phyloP scores from a whole-genome alignment of 768 basidiomycete species.

The Sporobolomyces pararoseus region DNA sequence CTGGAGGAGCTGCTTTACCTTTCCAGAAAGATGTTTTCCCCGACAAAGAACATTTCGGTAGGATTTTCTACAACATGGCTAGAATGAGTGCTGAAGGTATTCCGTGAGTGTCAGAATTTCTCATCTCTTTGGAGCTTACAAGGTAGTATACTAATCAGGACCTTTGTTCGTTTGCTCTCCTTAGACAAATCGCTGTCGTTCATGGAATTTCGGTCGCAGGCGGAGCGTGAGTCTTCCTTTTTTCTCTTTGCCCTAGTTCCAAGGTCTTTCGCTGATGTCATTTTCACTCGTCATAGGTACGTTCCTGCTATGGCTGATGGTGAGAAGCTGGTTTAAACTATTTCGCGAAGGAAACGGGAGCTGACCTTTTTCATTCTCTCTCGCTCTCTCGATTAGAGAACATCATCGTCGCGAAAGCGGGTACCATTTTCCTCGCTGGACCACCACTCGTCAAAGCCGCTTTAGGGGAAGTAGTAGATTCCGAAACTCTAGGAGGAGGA shows the following conservation, averaged over 20 bases:
- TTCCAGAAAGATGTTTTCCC: conserved; percentile 80
- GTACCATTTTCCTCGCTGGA: conserved; percentile 88
- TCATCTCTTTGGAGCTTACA: background rate
- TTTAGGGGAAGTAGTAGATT: conserved; percentile 86
- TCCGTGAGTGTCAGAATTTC: conserved; percentile 4
- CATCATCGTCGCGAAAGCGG: conserved; percentile 83
- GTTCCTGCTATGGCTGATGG: conserved; percentile 97
- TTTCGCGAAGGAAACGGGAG: background rate
- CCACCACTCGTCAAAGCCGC: conserved; percentile 93
- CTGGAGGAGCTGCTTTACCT: conserved; percentile 86
- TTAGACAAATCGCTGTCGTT: conserved; percentile 74
- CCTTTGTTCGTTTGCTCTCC: background rate
- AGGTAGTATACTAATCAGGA: too few species aligned
- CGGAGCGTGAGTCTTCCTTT: conserved; percentile 36
- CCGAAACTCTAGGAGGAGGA: conserved; percentile 85
- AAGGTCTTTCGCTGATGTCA: background rate
- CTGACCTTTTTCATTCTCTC: background rate
- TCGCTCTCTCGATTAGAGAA: conserved; percentile 57
- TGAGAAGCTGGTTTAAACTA: background rate
- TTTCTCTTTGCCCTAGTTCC: background rate
- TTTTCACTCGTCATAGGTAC: conserved; percentile 24
- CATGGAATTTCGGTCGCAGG: conserved; percentile 94
- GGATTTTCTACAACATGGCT: conserved; percentile 97
- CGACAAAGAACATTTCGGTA: conserved; percentile 89
- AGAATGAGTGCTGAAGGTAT: conserved; percentile 40